A percentile compares a stretch with the other conserved stretches of the same genome.
These are phyloP conservation scores for Verticillium alfalfae DNA, from an alignment of 2,329 filamentous ascomycete genomes.

Conservation along the genomic window DNA sequence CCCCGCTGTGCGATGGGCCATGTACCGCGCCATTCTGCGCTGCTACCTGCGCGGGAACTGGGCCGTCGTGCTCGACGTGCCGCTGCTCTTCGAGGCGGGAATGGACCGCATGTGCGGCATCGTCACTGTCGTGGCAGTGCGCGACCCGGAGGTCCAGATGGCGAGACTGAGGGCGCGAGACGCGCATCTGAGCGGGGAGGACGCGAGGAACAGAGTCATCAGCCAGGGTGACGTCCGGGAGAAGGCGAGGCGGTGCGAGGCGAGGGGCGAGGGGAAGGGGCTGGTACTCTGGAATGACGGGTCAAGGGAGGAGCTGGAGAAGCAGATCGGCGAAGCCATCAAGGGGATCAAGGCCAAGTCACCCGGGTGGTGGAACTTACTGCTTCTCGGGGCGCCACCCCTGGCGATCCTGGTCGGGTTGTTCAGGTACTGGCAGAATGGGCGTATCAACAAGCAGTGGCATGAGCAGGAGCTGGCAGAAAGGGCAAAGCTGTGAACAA, in stretches of 20 bases:
- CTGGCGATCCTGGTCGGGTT: constrained; percentile 62
- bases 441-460: constrained; percentile 66
- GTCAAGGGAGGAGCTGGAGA: constrained; percentile 62
- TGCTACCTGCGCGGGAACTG: constrained; percentile 72
- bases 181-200: constrained; percentile 71
- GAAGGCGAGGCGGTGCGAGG: constrained; percentile 73
- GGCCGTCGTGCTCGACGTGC: constrained; percentile 90
- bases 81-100: constrained; percentile 82
- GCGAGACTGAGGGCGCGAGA: constrained; percentile 69
- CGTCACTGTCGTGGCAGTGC: constrained; percentile 81
- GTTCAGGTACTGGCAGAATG: constrained; percentile 70
- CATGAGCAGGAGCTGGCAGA: constrained; percentile 47
- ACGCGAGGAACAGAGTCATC: constrained; percentile 78
- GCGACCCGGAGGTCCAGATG: constrained; percentile 78
- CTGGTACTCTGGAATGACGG: constrained; percentile 91
- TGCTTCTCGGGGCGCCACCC: constrained; percentile 66
- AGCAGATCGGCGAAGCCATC: constrained; percentile 63
- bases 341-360: constrained; percentile 54
- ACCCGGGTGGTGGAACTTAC: constrained; percentile 79
- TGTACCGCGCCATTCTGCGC: constrained; percentile 68
- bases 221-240: constrained; percentile 82
- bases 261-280: constrained; percentile 58
- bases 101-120: constrained; percentile 82
- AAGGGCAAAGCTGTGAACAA: constrained; percentile 32
- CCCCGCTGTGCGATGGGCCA: constrained; percentile 77